Percentiles rank a stretch among this genome's conserved stretches.
These are phyloP conservation scores for Xerocomellus amylosporus DNA, from an alignment of 768 basidiomycete genomes.

Conservation along the genomic window DNA sequence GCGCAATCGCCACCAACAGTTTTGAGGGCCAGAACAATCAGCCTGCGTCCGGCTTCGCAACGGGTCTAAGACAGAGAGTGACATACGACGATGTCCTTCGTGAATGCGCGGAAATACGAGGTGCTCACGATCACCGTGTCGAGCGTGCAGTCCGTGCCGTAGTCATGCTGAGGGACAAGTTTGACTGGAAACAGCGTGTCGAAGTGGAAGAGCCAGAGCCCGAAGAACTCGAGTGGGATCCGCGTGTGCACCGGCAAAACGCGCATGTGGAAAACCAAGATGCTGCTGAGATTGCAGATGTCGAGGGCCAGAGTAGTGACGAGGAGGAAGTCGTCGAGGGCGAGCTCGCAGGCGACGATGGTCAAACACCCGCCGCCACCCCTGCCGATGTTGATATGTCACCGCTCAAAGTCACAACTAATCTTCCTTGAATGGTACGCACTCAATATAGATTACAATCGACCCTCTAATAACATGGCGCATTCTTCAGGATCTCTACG, in stretches of 20 bases:
- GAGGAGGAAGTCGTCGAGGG: slow-evolving; percentile 39
- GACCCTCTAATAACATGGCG: slow-evolving; percentile 28
- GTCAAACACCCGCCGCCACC: slow-evolving; percentile 21
- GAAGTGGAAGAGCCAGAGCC: slow-evolving; percentile 77
- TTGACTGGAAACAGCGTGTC: slow-evolving; percentile 81
- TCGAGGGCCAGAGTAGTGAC: slow-evolving; percentile 35
- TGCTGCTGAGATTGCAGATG: slow-evolving; percentile 29
- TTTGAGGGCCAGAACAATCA: slow-evolving; percentile 40
- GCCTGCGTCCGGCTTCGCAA: slow-evolving; percentile 25
- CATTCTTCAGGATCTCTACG: slow-evolving; percentile 45
- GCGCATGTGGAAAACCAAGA: slow-evolving; percentile 4
- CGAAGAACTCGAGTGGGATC: slow-evolving; percentile 73
- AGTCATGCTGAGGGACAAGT: slow-evolving; percentile 71
- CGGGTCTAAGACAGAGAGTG: slow-evolving; percentile 21
- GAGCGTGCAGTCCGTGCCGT: slow-evolving; percentile 81
- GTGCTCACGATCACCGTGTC: slow-evolving; percentile 70
- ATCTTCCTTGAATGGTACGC: neutral
- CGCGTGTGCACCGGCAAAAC: slow-evolving; percentile 36
- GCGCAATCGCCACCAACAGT: slow-evolving; percentile 42
- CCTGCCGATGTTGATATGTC: slow-evolving; percentile 27
- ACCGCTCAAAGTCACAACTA: slow-evolving; percentile 3
- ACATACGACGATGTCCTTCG: slow-evolving; percentile 57
- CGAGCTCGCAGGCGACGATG: slow-evolving; percentile 32
- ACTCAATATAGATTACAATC: neutral
- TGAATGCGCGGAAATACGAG: slow-evolving; percentile 65